Conservation (phyloP, 805 yeast species). For the Pichia sporocuriosa region DNA sequence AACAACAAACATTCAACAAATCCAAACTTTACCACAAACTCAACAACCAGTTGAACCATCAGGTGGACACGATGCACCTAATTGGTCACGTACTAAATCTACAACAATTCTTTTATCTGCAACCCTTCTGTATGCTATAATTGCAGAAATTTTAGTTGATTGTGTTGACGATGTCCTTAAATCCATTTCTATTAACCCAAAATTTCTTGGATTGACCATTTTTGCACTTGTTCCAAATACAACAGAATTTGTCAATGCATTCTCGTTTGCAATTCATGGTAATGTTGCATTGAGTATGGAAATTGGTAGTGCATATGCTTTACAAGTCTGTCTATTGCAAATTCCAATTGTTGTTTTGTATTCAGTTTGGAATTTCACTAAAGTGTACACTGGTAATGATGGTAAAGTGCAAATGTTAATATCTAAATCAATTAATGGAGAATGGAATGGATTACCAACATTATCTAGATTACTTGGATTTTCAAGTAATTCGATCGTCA, state of each 20-base stretch:
- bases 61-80: slow-evolving; percentile 95
- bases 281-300: slow-evolving; percentile 96
- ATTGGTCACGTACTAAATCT: slow-evolving; percentile 87
- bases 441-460: slow-evolving; percentile 11
- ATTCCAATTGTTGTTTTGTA: slow-evolving; percentile 84
- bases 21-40: slow-evolving; percentile 4
- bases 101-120: slow-evolving; percentile 77
- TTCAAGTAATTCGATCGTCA: not conserved
- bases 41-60: slow-evolving; percentile 21
- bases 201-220: slow-evolving; percentile 85
- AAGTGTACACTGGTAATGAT: not conserved
- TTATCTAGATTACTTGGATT: slow-evolving; percentile 9
- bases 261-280: slow-evolving; percentile 92
- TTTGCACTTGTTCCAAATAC: slow-evolving; percentile 96
- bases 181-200: slow-evolving; percentile 78
- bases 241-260: slow-evolving; percentile 94
- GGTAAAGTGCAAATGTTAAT: not conserved
- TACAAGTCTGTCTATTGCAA: slow-evolving; percentile 90
- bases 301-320: slow-evolving; percentile 94
- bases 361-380: slow-evolving; percentile 42
- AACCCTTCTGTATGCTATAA: slow-evolving; percentile 80
- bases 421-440: slow-evolving; percentile 2
- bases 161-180: slow-evolving; percentile 83
- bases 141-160: slow-evolving; percentile 90
- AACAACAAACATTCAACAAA: slow-evolving; percentile 6